Evolutionary conservation across 108 stramenopile species (phyloP), one percentile per base, ranked within the genome.

Genomic region (Cyclostephanos invisitatus): DNA sequence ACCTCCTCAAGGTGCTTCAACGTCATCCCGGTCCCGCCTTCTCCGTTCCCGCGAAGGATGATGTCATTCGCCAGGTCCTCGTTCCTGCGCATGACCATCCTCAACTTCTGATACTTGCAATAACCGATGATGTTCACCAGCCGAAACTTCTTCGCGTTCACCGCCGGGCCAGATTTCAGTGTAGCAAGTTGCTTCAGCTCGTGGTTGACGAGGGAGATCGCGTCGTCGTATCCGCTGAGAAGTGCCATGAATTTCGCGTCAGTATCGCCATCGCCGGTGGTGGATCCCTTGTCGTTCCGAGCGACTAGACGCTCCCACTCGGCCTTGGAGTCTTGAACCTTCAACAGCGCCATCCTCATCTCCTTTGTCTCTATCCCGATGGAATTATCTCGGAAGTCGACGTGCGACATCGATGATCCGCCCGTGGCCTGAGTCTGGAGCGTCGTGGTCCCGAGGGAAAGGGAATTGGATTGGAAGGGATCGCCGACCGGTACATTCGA

Each of bases 151-250:
- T 89, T 89, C 28, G 87, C 86, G 42, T 87, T 85, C 18, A 91
- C 87, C 0, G 88, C 86, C 14, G 88, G 90, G 21, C 92, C 90
- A 0, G 80, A 59, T n/a, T 85, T 75, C 29, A 88, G 49, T n/a
- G 66, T 60, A 15, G 77, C 79, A 18, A 86, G 74, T 36, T 76
- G 77, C 25, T 76, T 70, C n/a, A 86, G 72, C 12, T 82, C 81
- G 2, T 69, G 49, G 47, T 81, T 78, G 9, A 78, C 72, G 8
- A 89, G 56, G 25, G 80, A 77, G 18, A 88, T 57, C 10, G 87
- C 86, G 74, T 93, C 92, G 61, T 93, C 92, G 73, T 87, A 87
- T 36, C 83, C 80, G 15, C 78, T 91, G 40, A 91, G 75, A 18
- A 84, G 61, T 0, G 79, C 81, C 77, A 91, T 66, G 64, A 93